Conservation (phyloP, 2,329 filamentous ascomycete genomes). For the Aspergillus uvarum region DNA sequence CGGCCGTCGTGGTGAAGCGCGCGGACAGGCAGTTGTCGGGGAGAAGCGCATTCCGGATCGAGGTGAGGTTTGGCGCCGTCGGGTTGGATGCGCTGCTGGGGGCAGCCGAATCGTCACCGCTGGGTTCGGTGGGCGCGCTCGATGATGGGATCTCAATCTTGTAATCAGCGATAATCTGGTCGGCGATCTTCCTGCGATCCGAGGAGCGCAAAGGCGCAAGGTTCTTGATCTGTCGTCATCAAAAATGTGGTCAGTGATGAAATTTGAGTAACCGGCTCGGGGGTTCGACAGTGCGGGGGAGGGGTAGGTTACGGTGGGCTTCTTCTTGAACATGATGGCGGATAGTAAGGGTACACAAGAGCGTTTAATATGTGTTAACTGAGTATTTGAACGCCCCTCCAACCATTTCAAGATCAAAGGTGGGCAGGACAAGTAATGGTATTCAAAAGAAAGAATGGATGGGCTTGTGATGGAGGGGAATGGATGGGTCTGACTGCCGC, state of each 20-base stretch:
- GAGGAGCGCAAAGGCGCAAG: conserved; percentile 65
- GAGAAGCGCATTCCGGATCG: conserved; percentile 59
- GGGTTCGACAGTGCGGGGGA: conserved; percentile 26
- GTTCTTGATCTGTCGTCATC: conserved; percentile 58
- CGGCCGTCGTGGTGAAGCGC: conserved; percentile 64
- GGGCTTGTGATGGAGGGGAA: conserved; percentile 2
- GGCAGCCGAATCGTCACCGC: conserved; percentile 31
- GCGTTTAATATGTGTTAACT: background rate
- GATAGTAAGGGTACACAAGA: too few relatives aligned
- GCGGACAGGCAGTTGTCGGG: conserved; percentile 64
- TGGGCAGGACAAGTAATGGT: background rate
- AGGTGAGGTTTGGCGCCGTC: conserved; percentile 47
- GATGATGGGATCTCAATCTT: conserved; percentile 50
- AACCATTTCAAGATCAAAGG: background rate
- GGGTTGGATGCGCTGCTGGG: conserved; percentile 47
- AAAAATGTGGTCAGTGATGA: background rate
- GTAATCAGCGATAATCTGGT: conserved; percentile 66
- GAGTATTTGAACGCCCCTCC: background rate
- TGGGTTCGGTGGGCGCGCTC: conserved; percentile 29
- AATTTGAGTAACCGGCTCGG: background rate
- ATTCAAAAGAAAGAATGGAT: background rate
- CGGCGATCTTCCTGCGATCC: conserved; percentile 65
- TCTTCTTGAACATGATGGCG: conserved; percentile 62
- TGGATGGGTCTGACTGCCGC: conserved; percentile 18
- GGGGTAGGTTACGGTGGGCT: conserved; percentile 51